Conservation (phyloP, 2,329 filamentous ascomycete genomes). For the Cordyceps javanica region DNA sequence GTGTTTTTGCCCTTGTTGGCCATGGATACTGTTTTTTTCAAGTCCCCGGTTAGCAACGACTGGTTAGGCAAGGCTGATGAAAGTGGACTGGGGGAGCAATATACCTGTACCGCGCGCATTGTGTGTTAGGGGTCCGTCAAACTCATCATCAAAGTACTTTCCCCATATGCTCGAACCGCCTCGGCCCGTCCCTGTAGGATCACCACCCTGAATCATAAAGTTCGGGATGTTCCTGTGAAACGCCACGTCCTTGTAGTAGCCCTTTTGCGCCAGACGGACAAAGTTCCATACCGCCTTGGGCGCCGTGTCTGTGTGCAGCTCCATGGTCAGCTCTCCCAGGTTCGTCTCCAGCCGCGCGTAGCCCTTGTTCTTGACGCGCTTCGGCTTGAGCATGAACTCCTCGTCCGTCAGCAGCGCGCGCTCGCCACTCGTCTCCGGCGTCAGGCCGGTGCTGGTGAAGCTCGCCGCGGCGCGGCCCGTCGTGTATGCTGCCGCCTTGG, state of each 20-base stretch:
- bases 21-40: conserved; percentile 55
- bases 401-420: conserved; percentile 84
- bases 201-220: conserved; percentile 98
- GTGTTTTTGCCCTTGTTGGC: conserved; percentile 98
- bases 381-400: conserved; percentile 92
- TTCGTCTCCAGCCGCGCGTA: conserved; percentile 88
- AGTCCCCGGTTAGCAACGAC: background rate
- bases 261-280: conserved; percentile 75
- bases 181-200: conserved; percentile 84
- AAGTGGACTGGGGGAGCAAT: conserved; percentile 27
- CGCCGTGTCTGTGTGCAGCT: conserved; percentile 84
- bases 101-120: conserved; percentile 61
- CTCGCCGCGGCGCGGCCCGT: conserved; percentile 87
- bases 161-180: conserved; percentile 92
- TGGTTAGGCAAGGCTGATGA: too few relatives aligned
- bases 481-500: conserved; percentile 86
- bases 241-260: conserved; percentile 76
- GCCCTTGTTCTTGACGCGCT: conserved; percentile 80
- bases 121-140: conserved; percentile 84
- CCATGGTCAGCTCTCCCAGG: conserved; percentile 76
- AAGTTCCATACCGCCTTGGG: conserved; percentile 98
- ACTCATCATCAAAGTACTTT: conserved; percentile 89
- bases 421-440: conserved; percentile 83
- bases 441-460: conserved; percentile 91
- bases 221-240: conserved; percentile 94